Evolutionary conservation across 2,329 filamentous ascomycete genomes (phyloP), one percentile per base, ranked within the genome.

Genomic region (Fusarium secorum): DNA sequence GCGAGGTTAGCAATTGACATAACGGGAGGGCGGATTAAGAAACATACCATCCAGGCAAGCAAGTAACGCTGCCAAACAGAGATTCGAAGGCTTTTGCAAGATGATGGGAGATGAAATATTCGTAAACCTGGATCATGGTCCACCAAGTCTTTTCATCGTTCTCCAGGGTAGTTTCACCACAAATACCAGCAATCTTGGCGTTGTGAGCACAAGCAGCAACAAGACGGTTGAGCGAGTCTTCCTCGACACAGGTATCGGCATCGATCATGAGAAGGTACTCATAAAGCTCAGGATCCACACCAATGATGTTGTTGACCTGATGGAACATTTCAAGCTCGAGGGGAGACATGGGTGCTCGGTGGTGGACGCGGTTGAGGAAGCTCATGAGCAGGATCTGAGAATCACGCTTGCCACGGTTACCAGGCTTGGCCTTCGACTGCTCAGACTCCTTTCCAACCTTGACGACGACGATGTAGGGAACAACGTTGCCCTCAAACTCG

Each of bases 71-170:
- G 78, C 95, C 96, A 78, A 99, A 99, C 66, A 99, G 89, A 66
- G 94, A 98, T 81, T 99, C 96, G 79, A 99, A 99, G 68, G 96
- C 94, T 85, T 99, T 99, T 58, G 96, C 87, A 80, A 99, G 84
- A 82, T 99, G 93, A 86, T 99, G 96, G 33, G 96, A 98, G 78
- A 99, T 99, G 81, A 95, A 99, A 85, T 99, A 99, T 81, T 99
- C 96, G 83, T 99, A 99, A 72, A 99, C 96, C 81, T 99, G 96
- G 77, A 99, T 99, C 96, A 99, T 99, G 17, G 96, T 99, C 93
- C 94, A 97, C 94, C 95, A 98, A 76, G 91, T 95, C 73, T 91
- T 88, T 76, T 98, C 94, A 80, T 98, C 95, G 77, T 99, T 99
- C 79, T 98, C 93, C 77, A 99, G 86, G 81, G 91, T 96, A 4